Conservation (phyloP, 305 asterid genomes). For the Fraxinus greggii region DNA sequence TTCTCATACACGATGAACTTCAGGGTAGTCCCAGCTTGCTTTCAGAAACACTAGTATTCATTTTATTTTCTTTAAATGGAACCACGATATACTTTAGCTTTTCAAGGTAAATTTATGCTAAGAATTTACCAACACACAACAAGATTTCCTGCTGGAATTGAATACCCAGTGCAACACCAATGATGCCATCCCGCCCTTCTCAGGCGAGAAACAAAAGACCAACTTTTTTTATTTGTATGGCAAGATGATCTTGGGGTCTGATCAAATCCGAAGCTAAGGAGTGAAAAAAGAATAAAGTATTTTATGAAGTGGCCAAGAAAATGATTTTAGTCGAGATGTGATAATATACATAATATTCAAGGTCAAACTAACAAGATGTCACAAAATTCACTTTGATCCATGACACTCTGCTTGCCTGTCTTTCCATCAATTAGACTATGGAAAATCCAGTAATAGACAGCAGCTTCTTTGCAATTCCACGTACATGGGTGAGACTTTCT, state of each 20-base stretch:
- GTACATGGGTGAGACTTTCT: not conserved
- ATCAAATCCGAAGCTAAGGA: not conserved
- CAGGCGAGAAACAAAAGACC: not conserved
- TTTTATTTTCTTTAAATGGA: not conserved
- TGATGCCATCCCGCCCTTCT: not conserved
- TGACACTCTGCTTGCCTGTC: not conserved
- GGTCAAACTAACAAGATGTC: not conserved
- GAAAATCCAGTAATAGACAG: not conserved
- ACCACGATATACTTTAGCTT: not conserved
- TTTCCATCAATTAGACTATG: not conserved
- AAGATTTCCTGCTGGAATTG: not conserved
- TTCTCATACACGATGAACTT: not conserved
- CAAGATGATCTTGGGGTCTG: not conserved
- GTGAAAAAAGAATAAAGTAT: not conserved
- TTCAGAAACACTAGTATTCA: not conserved
- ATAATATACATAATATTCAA: not conserved
- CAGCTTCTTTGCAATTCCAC: not conserved
- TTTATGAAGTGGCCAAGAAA: not conserved
- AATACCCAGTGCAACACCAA: not conserved
- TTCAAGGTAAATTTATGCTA: not conserved
- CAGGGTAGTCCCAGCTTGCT: not conserved
- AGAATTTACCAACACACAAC: not conserved
- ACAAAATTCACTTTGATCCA: not conserved
- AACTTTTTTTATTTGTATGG: not conserved
- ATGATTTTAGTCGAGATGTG: not conserved